Percentiles rank a stretch among this genome's conserved stretches.
Conservation (phyloP, 2,329 filamentous ascomycete genomes). For the Colletotrichum graminicola region DNA sequence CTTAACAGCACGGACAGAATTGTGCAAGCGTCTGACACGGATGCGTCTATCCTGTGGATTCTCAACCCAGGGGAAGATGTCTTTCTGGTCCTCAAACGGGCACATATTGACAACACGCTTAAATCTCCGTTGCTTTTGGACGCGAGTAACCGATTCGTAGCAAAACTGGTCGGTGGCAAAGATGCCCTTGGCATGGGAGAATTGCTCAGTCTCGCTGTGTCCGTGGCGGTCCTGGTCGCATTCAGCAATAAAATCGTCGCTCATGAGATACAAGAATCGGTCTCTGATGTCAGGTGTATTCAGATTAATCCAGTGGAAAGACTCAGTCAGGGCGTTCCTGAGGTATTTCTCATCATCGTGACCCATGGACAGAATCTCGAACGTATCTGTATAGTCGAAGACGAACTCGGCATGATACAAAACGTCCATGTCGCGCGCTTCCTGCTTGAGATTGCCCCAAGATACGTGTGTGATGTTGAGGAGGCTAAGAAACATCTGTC, state of each 20-base stretch:
- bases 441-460: constrained; percentile 17
- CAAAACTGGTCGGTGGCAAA: constrained; percentile 27
- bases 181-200: constrained; percentile 18
- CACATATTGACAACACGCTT: constrained; percentile 31
- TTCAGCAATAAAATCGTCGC: constrained; percentile 9
- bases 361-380: constrained; percentile 12
- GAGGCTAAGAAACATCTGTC: constrained; percentile 31
- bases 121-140: constrained; percentile 23
- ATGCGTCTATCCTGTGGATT: not conserved
- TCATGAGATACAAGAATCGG: constrained; percentile 13
- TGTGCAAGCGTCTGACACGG: constrained; percentile 3
- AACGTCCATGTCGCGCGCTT: constrained; percentile 10
- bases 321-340: constrained; percentile 29
- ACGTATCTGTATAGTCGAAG: constrained; percentile 26
- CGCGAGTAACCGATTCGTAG: constrained; percentile 22
- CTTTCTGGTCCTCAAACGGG: not conserved
- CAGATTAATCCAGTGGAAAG: constrained; percentile 28
- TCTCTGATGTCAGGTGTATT: not conserved
- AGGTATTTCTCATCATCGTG: constrained; percentile 31
- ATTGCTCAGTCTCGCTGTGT: not conserved
- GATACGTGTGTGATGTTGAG: constrained; percentile 6
- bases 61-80: constrained; percentile 22
- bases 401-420: constrained; percentile 19
- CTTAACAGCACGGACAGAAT: not conserved
- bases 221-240: constrained; percentile 10